Percentiles rank a stretch among this genome's conserved stretches.
These are phyloP conservation scores for Tagetes patula DNA, from an alignment of 129 eudicot genomes.

Conservation along the genomic window DNA sequence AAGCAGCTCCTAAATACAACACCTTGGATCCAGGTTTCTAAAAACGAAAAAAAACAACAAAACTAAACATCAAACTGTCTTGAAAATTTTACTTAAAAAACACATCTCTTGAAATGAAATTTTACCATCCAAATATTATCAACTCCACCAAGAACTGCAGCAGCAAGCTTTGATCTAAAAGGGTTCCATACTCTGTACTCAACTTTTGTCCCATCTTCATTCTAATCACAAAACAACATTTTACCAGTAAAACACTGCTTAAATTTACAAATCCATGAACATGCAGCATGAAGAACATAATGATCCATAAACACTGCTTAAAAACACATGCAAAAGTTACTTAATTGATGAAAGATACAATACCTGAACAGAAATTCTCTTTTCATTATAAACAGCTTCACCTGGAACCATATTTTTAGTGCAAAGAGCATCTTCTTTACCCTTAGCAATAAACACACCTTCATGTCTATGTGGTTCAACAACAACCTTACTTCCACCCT, in stretches of 20 bases:
- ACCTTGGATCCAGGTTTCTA: conserved; percentile 89
- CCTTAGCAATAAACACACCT: conserved; percentile 86
- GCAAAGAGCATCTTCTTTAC: conserved; percentile 85
- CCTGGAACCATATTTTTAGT: conserved; percentile 93
- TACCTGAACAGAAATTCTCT: conserved; percentile 88
- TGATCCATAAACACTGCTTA: too few relatives aligned
- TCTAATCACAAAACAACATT: conserved; percentile 31
- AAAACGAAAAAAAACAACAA: not conserved
- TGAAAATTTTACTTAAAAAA: not conserved
- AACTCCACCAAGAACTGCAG: conserved; percentile 93
- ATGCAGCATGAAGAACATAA: too few relatives aligned
- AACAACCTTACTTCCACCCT: conserved; percentile 72
- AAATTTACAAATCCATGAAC: not conserved
- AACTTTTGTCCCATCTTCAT: conserved; percentile 83
- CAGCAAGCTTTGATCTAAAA: conserved; percentile 86
- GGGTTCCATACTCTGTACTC: conserved; percentile 99
- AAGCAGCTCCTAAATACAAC: conserved; percentile 95
- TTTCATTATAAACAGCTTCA: conserved; percentile 85
- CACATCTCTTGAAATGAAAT: not conserved
- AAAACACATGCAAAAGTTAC: not conserved
- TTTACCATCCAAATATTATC: conserved; percentile 90
- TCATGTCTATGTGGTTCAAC: conserved; percentile 89
- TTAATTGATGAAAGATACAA: not conserved
- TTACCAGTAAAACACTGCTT: not conserved
- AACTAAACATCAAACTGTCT: not conserved